phyloP scores from a whole-genome alignment of 371 early-diverging fungal species.

The Nematocida major region DNA sequence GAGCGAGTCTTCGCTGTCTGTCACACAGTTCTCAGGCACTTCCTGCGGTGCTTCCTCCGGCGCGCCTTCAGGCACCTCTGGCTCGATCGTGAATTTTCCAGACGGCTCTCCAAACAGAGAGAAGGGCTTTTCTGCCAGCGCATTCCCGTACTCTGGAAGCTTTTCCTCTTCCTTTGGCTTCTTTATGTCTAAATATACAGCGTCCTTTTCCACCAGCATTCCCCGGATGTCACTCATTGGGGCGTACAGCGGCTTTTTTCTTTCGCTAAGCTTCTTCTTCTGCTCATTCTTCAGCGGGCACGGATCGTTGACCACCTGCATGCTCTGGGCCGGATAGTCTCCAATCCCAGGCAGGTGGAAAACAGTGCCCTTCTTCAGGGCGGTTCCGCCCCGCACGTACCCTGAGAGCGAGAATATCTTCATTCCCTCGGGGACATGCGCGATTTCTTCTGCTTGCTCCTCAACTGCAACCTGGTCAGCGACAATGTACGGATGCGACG shows the following conservation, averaged over 20 bases:
- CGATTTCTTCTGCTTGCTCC: background rate
- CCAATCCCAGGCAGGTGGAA: slow-evolving; percentile 53
- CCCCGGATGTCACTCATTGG: slow-evolving; percentile 43
- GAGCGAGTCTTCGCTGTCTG: slow-evolving; percentile 15
- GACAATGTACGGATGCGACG: slow-evolving; percentile 59
- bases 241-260: slow-evolving; percentile 46
- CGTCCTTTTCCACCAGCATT: slow-evolving; percentile 28
- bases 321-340: slow-evolving; percentile 24
- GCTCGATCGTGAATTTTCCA: background rate
- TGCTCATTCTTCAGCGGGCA: slow-evolving; percentile 17
- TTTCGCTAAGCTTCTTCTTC: slow-evolving; percentile 47
- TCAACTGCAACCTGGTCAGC: slow-evolving; percentile 51
- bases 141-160: slow-evolving; percentile 7
- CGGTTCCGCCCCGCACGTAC: slow-evolving; percentile 44
- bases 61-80: background rate
- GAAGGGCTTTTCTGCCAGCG: background rate
- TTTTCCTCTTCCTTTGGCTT: background rate
- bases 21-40: slow-evolving; percentile 6
- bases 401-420: slow-evolving; percentile 28
- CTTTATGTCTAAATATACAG: slow-evolving; percentile 16
- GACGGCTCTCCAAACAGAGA: slow-evolving; percentile 18
- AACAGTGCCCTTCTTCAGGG: slow-evolving; percentile 7
- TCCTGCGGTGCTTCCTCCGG: background rate
- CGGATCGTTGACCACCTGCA: slow-evolving; percentile 31
- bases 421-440: background rate